Evolutionary conservation across 176 grass and related monocot species (phyloP), one percentile per base, ranked within the genome.

Genomic region (Zea luxurians): DNA sequence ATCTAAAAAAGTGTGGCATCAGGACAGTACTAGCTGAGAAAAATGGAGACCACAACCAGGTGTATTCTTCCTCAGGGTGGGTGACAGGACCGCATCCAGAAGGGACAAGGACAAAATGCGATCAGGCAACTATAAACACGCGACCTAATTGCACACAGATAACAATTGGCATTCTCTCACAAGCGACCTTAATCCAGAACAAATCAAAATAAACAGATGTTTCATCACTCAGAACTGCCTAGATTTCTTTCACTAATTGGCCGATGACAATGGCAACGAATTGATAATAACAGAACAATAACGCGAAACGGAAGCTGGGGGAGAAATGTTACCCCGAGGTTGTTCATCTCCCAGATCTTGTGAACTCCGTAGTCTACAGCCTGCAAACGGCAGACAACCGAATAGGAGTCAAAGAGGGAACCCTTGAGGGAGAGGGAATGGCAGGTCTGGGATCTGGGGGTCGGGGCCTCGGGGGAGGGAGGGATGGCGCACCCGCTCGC

Each of bases 321-420:
- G 20, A 13, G 20, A 11, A 76, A 68, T 21, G 13, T 76, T 89
- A 97, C 90, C 80, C 90, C 88, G 50, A 86, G 3, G 69, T 97
- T 97, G 75, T 97, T 97, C 80, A 77, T 82, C 67, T 97, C 85
- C 90, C 93, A 97, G 48, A 93, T 13, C 76, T 90, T 97, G 72
- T 86, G 70, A 61, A 97, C 90, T 17, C 93, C 88, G 73, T 93
- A 97, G 49, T 97, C 93, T 20, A 97, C 90, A 12, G 77, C 80
- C 93, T 97, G 85, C 78, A 84, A 8, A 16, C 2, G 85, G 61
- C 47, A 71, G 34, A 49, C 20, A 57, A 54, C 50, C 48, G 40
- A 79, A 68, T 12, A 38, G 34, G 82, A 58, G 47, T 65, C 65
- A 35, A 37, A 36, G 3, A 64, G 12, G 35, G 13, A 18, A 41